Evolutionary conservation across 129 eudicot species (phyloP), one percentile per base, ranked within the genome.

Genomic region (Chrysanthemum seticuspe): DNA sequence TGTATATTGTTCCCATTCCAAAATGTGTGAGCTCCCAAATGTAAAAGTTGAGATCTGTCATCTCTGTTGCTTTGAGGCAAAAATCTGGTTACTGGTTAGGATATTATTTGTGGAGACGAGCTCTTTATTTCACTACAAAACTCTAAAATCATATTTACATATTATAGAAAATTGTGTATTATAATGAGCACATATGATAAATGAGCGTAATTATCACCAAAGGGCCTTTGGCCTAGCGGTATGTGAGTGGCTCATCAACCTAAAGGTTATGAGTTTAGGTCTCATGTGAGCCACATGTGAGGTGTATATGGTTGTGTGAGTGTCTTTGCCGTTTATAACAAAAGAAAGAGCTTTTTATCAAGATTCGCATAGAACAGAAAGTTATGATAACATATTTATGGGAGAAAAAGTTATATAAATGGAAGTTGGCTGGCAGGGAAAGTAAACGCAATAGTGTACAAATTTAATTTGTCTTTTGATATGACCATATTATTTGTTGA

Each of bases 61-160:
- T 40, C 47, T 40, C 47, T 66, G 51, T 55, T 66, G 31, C 73
- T 55, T 75, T 66, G 61, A 54, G 12, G 73, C 60, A 15, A 16
- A 34, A 52, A 40, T 64, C 53, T 53, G 56, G 44, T 64, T 50
- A 40, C 53, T 53, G 56, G 44, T 64, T 50, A 6, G 56, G 53
- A 64, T 19, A 3, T 31, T 74, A 21, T 25, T 45, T 10, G 10
- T 19, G 16, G 72, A 36, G 72, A 53, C 14, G 25, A 6, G 56
- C 3, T 14, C 13, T 16, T 55, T 4, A 40, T 14, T 23, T 75
- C 67, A 56, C 40, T 75, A 18, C 19, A 65, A 10, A 44, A 23
- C 25, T n/a, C 60, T 23, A 75, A 65, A 67, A 40, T 23, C 61
- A 15, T 21, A 27, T 75, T 36, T 27, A 21, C 58, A 66, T 67